These are phyloP conservation scores for Carallia pectinifolia DNA, from an alignment of 345 rosid genomes.

Conservation along the genomic window DNA sequence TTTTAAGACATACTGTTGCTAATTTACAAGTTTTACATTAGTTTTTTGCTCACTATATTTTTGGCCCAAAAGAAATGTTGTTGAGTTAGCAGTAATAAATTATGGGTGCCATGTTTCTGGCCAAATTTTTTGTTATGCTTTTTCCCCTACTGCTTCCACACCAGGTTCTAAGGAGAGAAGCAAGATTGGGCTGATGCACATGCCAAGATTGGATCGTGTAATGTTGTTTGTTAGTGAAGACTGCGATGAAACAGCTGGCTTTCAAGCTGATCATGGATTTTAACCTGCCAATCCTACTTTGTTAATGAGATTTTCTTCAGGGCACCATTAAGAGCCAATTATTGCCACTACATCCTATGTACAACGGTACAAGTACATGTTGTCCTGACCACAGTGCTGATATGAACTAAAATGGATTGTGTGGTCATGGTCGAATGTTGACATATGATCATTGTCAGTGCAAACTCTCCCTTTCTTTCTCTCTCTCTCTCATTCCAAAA, in stretches of 20 bases:
- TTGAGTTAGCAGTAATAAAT: background rate
- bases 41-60: background rate
- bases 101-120: background rate
- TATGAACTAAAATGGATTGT: background rate
- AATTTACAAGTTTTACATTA: background rate
- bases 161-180: constrained; percentile 82
- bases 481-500: no score
- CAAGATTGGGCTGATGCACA: constrained; percentile 52
- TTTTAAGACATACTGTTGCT: background rate
- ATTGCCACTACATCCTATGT: constrained; percentile 6
- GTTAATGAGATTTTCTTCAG: background rate
- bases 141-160: background rate
- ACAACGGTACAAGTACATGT: background rate
- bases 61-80: background rate
- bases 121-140: background rate
- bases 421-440: background rate
- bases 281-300: background rate
- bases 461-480: no score
- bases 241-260: background rate
- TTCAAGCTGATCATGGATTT: background rate
- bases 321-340: constrained; percentile 1
- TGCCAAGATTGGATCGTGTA: background rate
- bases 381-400: background rate
- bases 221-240: background rate
- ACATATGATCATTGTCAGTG: no score